phyloP scores from a whole-genome alignment of 1,284 basidiomycete genomes.

The Malassezia slooffiae region DNA sequence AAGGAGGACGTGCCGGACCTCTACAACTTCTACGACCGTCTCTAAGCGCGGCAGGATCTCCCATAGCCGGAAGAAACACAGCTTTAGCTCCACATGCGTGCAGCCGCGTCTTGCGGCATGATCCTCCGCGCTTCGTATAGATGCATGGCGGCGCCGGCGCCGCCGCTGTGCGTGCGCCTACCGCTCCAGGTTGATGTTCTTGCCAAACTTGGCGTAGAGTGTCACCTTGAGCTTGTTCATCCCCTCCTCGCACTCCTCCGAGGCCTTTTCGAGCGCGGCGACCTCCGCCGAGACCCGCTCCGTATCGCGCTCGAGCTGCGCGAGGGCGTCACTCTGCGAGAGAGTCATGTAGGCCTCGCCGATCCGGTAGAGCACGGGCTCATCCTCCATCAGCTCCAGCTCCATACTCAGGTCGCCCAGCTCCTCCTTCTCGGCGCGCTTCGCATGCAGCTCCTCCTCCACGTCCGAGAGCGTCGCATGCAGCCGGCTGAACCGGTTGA shows the following conservation, averaged over 20 bases:
- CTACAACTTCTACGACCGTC: slow-evolving; percentile 30
- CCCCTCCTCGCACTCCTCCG: slow-evolving; percentile 63
- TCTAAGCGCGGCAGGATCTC: slow-evolving; percentile 13
- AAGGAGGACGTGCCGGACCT: slow-evolving; percentile 26
- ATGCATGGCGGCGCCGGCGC: background rate
- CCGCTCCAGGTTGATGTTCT: slow-evolving; percentile 58
- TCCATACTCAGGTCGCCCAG: slow-evolving; percentile 78
- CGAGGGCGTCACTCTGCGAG: slow-evolving; percentile 59
- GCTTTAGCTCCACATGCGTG: background rate
- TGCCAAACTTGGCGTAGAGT: slow-evolving; percentile 84
- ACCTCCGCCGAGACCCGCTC: slow-evolving; percentile 57
- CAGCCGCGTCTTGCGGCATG: background rate
- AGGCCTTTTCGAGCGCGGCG: slow-evolving; percentile 52
- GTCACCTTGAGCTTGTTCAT: slow-evolving; percentile 83
- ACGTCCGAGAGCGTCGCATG: slow-evolving; percentile 66
- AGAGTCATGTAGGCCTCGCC: slow-evolving; percentile 82
- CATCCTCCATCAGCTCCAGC: slow-evolving; percentile 66
- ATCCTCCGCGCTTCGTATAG: background rate
- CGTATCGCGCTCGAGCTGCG: slow-evolving; percentile 64
- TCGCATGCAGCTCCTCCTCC: slow-evolving; percentile 60
- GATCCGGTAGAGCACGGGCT: slow-evolving; percentile 57
- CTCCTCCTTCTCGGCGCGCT: slow-evolving; percentile 82
- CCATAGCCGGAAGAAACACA: background rate
- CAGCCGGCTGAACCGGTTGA: slow-evolving; percentile 83
- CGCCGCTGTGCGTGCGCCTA: background rate